phyloP scores from a whole-genome alignment of 768 basidiomycete species.

The Rhizopogon roseolus region DNA sequence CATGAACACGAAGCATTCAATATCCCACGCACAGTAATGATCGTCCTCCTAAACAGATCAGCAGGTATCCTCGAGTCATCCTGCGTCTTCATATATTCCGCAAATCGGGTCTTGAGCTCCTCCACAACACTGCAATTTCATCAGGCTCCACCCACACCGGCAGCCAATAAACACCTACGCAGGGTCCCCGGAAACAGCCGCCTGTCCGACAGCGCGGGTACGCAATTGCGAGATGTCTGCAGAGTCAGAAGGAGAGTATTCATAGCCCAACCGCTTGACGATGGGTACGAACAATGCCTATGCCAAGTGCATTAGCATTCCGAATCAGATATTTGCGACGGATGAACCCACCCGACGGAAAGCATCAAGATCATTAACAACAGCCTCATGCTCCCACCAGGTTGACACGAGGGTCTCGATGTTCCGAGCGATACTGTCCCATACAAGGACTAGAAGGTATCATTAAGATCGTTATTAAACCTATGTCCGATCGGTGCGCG shows the following conservation, averaged over 20 bases:
- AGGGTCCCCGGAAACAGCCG: slow-evolving; percentile 42
- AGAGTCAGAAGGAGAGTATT: slow-evolving; percentile 61
- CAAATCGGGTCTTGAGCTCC: slow-evolving; percentile 70
- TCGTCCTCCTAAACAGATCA: slow-evolving; percentile 65
- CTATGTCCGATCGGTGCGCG: not conserved
- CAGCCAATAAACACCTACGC: slow-evolving; percentile 19
- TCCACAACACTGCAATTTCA: slow-evolving; percentile 54
- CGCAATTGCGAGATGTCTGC: slow-evolving; percentile 68
- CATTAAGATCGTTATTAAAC: slow-evolving; percentile 4
- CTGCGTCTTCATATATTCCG: slow-evolving; percentile 59
- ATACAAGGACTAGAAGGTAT: slow-evolving; percentile 64
- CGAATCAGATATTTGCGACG: not conserved
- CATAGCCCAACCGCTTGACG: slow-evolving; percentile 74
- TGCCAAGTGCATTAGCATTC: not conserved
- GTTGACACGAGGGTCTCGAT: slow-evolving; percentile 51
- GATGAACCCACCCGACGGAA: slow-evolving; percentile 52
- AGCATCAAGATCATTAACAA: slow-evolving; percentile 49
- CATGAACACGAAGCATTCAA: not conserved
- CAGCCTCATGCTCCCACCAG: slow-evolving; percentile 80
- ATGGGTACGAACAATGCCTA: slow-evolving; percentile 71
- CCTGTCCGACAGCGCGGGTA: slow-evolving; percentile 62
- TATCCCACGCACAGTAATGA: slow-evolving; percentile 39
- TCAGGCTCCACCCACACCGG: not conserved
- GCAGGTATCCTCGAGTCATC: slow-evolving; percentile 77
- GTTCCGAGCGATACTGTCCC: slow-evolving; percentile 62